Conservation (phyloP, 805 yeast genomes). For the Hanseniaspora pseudoguilliermondii region DNA sequence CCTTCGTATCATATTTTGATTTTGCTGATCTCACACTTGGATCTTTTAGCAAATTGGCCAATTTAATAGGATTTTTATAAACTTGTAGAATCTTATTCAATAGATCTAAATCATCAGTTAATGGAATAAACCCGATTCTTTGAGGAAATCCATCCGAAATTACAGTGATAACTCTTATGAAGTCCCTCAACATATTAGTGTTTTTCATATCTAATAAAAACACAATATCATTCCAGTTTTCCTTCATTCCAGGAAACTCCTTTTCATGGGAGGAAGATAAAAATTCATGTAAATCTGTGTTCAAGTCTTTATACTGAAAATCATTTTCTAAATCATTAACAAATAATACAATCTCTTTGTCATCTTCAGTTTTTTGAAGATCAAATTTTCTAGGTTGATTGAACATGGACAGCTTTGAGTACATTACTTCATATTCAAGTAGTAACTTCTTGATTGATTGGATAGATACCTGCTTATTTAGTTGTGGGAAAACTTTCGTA, state of each 20-base stretch:
- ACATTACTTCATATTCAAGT: constrained; percentile 18
- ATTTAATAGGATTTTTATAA: constrained; percentile 15
- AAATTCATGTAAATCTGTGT: constrained; percentile 37
- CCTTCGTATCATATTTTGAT: constrained; percentile 18
- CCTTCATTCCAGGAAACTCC: constrained; percentile 54
- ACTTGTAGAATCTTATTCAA: constrained; percentile 17
- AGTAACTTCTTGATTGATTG: constrained; percentile 17
- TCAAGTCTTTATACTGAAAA: constrained; percentile 35
- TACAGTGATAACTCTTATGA: constrained; percentile 38
- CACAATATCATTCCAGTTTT: constrained; percentile 63
- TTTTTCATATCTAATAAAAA: constrained; percentile 53
- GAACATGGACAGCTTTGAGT: constrained; percentile 19
- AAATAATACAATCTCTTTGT: constrained; percentile 44
- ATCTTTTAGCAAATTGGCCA: constrained; percentile 15
- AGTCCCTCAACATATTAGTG: constrained; percentile 36
- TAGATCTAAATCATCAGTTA: constrained; percentile 17
- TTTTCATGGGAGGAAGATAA: constrained; percentile 28
- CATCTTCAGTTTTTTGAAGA: constrained; percentile 20
- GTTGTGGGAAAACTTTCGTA: constrained; percentile 22
- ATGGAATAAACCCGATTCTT: constrained; percentile 77
- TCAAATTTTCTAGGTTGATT: constrained; percentile 26
- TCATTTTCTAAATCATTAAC: constrained; percentile 62
- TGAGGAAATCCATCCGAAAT: constrained; percentile 53
- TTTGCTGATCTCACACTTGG: constrained; percentile 16
- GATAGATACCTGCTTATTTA: not conserved